Evolutionary conservation across 208 protist species (phyloP), one percentile per base, ranked within the genome.

Genomic region (Trypanosoma melophagium): DNA sequence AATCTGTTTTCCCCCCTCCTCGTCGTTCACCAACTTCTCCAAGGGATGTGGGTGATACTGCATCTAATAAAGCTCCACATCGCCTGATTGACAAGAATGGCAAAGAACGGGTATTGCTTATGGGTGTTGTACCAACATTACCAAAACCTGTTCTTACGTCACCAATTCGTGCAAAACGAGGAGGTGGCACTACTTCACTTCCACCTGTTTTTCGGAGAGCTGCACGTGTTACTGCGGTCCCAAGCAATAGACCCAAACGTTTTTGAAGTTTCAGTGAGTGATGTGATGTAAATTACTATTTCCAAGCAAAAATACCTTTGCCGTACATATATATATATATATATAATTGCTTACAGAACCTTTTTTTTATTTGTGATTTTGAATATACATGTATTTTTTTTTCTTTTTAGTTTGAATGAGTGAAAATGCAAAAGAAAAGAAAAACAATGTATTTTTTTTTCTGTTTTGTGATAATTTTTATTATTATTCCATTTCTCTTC

Each of bases 221-320:
- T 19, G 54, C 44, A 10, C 41, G 45, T 35, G 40, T 12, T 44
- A 41, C 17, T 22, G 17, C 28, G 22, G 25, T 10, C 25, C 38
- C 40, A 14, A 63, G 22, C 4, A 70, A 57, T 17, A 16, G 65
- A 25, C 65, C 65, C n/a, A 70, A 70, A 45, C 65, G 65, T 31
- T 70, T 70, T 28, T 70, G 35, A 61, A 12, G 28, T 22, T 10
- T 25, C 7, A 17, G 25, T 24, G 17, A 22, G 31, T 17, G 3
- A 28, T 56, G 16, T 70, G 10, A 41, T 51, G 42, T 56, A 60
- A 7, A 35, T 42, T 13, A 19, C 60, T n/a, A n/a, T n/a, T n/a
- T n/a, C n/a, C n/a, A n/a, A n/a, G n/a, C n/a, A n/a, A n/a, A n/a
- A n/a, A n/a, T n/a, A n/a, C n/a, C n/a, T n/a, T n/a, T n/a, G n/a